Percentiles rank a stretch among this genome's conserved stretches.
phyloP scores from a whole-genome alignment of 2,329 filamentous ascomycete genomes.

The Aureobasidium leucospermi region DNA sequence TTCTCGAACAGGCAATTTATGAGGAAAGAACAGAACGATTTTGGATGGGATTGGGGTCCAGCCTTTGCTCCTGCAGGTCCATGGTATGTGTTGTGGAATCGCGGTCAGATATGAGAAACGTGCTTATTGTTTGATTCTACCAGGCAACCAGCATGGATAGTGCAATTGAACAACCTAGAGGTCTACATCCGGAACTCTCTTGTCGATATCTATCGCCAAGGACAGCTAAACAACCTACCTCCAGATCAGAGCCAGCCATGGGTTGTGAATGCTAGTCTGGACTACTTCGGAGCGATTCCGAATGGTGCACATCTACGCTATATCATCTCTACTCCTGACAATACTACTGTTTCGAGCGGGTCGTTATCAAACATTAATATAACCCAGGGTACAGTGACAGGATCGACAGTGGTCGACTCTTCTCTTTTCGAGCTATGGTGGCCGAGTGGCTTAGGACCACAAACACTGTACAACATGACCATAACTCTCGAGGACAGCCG shows the following conservation, averaged over 20 bases:
- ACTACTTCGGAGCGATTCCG: constrained; percentile 46
- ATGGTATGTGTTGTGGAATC: constrained; percentile 49
- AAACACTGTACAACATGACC: constrained; percentile 51
- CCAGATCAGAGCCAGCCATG: constrained; percentile 51
- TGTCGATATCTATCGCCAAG: constrained; percentile 52
- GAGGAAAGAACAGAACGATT: constrained; percentile 55
- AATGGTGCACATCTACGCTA: constrained; percentile 38
- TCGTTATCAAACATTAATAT: constrained; percentile 34
- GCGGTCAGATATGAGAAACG: constrained; percentile 45
- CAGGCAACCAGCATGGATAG: constrained; percentile 48
- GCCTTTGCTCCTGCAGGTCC: constrained; percentile 56
- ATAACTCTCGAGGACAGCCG: constrained; percentile 38
- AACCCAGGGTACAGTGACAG: constrained; percentile 41
- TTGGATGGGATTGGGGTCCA: constrained; percentile 53
- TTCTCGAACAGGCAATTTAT: constrained; percentile 50
- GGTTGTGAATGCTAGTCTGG: constrained; percentile 55
- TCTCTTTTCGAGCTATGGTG: constrained; percentile 52
- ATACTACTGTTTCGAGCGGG: constrained; percentile 33
- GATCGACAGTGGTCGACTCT: constrained; percentile 37
- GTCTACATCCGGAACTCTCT: constrained; percentile 46
- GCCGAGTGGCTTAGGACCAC: constrained; percentile 50
- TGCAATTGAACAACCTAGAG: constrained; percentile 41
- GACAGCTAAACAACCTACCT: constrained; percentile 51
- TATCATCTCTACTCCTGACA: constrained; percentile 38
- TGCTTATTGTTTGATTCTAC: constrained; percentile 52